A percentile compares a stretch with the other conserved stretches of the same genome.
phyloP scores from a whole-genome alignment of 371 early-diverging fungal genomes.

The Rhizopus microsporus region DNA sequence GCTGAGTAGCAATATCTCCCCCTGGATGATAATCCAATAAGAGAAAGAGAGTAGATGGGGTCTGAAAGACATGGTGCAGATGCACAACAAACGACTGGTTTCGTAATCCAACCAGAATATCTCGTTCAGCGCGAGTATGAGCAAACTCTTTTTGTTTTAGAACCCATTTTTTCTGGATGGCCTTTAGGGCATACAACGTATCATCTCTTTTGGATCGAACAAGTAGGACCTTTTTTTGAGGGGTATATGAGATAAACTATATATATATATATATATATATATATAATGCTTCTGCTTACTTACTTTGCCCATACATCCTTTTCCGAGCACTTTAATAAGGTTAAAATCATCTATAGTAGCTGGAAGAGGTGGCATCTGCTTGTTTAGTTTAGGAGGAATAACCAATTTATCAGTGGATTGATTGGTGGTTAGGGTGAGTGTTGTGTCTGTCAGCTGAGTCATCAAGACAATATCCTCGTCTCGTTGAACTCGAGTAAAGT shows the following conservation, averaged over 20 bases:
- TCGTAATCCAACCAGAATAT: conserved; percentile 64
- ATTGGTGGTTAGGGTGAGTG: conserved; percentile 13
- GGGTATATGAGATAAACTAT: background rate
- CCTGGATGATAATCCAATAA: conserved; percentile 81
- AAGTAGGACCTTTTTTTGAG: conserved; percentile 55
- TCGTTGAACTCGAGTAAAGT: conserved; percentile 49
- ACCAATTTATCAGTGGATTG: background rate
- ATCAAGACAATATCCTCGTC: conserved; percentile 35
- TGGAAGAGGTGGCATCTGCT: background rate
- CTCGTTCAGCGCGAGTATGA: conserved; percentile 71
- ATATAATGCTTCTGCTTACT: background rate
- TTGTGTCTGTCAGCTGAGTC: conserved; percentile 15
- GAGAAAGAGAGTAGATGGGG: conserved; percentile 69
- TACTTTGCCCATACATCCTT: conserved; percentile 62
- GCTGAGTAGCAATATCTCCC: conserved; percentile 87
- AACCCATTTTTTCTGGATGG: conserved; percentile 68
- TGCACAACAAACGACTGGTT: conserved; percentile 72
- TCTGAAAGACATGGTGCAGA: conserved; percentile 75
- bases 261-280: background rate
- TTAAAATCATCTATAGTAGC: conserved; percentile 42
- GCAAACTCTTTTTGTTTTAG: conserved; percentile 61
- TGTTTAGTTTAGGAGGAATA: too few relatives aligned
- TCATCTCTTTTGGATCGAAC: conserved; percentile 53
- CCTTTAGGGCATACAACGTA: conserved; percentile 69
- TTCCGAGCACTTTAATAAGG: conserved; percentile 58